These are phyloP conservation scores for Rhizophlyctis rosea DNA, from an alignment of 192 early-diverging fungal genomes.

Conservation along the genomic window DNA sequence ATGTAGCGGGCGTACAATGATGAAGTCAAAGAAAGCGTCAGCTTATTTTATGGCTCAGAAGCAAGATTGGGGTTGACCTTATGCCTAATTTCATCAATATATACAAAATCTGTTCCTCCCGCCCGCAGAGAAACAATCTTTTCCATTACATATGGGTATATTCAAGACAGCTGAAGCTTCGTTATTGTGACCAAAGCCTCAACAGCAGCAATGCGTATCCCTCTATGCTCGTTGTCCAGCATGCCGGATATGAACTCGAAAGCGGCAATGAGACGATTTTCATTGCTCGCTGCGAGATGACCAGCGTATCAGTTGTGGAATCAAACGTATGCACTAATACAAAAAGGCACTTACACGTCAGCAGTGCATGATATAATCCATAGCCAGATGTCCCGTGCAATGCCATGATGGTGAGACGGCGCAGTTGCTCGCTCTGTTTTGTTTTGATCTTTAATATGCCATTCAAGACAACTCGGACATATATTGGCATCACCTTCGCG, in stretches of 20 bases:
- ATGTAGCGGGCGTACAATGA: too few relatives aligned
- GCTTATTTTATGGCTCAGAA: too few relatives aligned
- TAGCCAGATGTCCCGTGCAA: constrained; percentile 47
- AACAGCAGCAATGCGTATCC: constrained; percentile 45
- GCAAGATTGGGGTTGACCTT: too few relatives aligned
- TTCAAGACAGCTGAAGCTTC: constrained; percentile 39
- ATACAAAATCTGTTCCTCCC: background rate
- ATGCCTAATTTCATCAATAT: background rate
- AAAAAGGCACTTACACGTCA: constrained; percentile 26
- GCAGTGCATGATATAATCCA: constrained; percentile 45
- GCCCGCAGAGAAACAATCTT: background rate
- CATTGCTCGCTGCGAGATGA: constrained; percentile 25
- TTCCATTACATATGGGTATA: constrained; percentile 2
- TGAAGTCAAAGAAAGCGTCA: too few relatives aligned
- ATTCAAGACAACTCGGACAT: background rate
- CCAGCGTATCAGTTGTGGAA: too few relatives aligned
- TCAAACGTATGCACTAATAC: too few relatives aligned
- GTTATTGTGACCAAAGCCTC: constrained; percentile 39
- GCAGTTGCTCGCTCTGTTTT: constrained; percentile 47
- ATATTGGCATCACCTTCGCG: constrained; percentile 39
- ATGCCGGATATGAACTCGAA: constrained; percentile 48
- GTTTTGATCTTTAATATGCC: background rate
- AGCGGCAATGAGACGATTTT: constrained; percentile 20
- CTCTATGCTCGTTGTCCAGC: constrained; percentile 52
- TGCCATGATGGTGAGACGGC: constrained; percentile 43